These are phyloP conservation scores for Microsporum ferrugineum DNA, from an alignment of 2,329 filamentous ascomycete genomes.

Conservation along the genomic window DNA sequence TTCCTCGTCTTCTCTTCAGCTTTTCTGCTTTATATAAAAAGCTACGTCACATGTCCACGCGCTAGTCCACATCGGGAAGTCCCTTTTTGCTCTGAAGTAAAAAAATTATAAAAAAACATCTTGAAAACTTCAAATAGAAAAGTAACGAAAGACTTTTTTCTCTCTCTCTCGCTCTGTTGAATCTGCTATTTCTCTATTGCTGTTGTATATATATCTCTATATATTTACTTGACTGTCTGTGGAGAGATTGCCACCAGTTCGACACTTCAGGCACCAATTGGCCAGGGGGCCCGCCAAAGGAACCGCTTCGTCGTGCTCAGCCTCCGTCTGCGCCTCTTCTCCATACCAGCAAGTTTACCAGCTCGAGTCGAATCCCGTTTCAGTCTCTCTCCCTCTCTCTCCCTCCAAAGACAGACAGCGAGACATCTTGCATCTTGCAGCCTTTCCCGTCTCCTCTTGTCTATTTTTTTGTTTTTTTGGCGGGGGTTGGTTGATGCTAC, in stretches of 20 bases:
- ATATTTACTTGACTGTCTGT: neutral
- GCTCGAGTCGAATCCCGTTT: neutral
- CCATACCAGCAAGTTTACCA: neutral
- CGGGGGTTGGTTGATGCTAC: neutral
- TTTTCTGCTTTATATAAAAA: neutral
- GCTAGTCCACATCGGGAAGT: neutral
- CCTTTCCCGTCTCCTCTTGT: neutral
- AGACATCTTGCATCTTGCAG: neutral
- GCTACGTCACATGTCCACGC: neutral
- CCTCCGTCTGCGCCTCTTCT: conserved; percentile 1
- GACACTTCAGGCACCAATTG: neutral
- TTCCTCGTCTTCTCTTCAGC: neutral
- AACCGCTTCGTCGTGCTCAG: neutral
- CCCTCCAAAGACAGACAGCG: neutral
- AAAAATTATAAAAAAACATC: neutral
- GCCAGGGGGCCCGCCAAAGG: neutral
- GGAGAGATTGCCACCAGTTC: neutral
- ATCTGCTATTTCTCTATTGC: too few relatives aligned
- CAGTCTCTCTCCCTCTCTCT: neutral
- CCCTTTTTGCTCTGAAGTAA: neutral
- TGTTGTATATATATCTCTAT: too few relatives aligned
- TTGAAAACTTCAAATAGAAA: neutral
- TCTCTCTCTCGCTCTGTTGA: too few relatives aligned
- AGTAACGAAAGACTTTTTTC: neutral
- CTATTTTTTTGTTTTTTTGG: neutral